A percentile compares a stretch with the other conserved stretches of the same genome.
Evolutionary conservation across 225 moss, liverwort and hornwort species (phyloP).

Genomic region (Pleurozium schreberi): DNA sequence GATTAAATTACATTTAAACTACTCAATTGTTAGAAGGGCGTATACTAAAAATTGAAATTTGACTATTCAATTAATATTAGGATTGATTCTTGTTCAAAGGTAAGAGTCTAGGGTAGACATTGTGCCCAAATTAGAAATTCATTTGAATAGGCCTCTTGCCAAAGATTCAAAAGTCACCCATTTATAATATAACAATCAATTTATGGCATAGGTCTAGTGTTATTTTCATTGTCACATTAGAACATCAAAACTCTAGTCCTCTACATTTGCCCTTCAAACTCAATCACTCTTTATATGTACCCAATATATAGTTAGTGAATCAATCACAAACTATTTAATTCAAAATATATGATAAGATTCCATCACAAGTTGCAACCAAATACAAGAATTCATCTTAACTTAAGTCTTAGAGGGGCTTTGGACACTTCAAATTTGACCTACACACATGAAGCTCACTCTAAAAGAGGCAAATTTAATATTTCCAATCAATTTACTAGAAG

Average conservation of each 20-base stretch:
- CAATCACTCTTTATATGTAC: too few relatives aligned
- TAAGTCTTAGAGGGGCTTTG: not conserved
- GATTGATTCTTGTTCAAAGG: too few relatives aligned
- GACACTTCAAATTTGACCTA: not conserved
- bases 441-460: not conserved
- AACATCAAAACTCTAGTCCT: too few relatives aligned
- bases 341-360: not conserved
- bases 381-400: not conserved
- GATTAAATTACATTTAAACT: too few relatives aligned
- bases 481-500: not conserved
- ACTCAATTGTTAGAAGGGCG: too few relatives aligned
- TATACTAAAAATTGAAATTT: too few relatives aligned
- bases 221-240: not conserved
- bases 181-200: not conserved
- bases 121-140: too few relatives aligned
- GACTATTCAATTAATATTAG: too few relatives aligned
- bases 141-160: not conserved
- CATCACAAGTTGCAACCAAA: not conserved
- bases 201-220: not conserved
- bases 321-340: not conserved
- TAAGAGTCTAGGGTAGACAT: too few relatives aligned
- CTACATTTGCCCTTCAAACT: not conserved
- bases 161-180: too few relatives aligned
- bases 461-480: not conserved
- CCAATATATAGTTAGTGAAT: fast-evolving